phyloP scores from a whole-genome alignment of 768 basidiomycete genomes.

The Boletus rex-veris region DNA sequence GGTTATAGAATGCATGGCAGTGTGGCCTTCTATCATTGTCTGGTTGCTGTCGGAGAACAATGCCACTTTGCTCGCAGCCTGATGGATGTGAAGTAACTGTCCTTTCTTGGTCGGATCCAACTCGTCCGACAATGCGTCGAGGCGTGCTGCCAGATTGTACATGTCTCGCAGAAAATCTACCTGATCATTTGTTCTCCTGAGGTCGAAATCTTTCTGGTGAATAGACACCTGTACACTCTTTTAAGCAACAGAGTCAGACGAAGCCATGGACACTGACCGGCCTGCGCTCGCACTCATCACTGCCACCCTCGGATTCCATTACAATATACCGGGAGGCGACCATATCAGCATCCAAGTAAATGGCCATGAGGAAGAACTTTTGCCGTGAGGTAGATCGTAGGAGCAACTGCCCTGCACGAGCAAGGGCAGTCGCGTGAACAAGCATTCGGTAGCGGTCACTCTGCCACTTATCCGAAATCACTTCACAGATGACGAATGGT shows the following conservation, averaged over 20 bases:
- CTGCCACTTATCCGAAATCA: not conserved
- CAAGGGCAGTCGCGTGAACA: not conserved
- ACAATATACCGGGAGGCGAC: not conserved
- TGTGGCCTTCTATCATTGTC: too few relatives aligned
- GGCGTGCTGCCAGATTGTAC: not conserved
- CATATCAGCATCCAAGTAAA: not conserved
- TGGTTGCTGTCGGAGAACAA: too few relatives aligned
- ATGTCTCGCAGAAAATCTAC: not conserved
- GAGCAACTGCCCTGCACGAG: not conserved
- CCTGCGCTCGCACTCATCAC: not conserved
- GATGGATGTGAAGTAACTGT: too few relatives aligned
- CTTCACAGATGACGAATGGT: not conserved
- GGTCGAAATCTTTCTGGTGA: not conserved
- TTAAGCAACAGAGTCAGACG: not conserved
- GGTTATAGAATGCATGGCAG: too few relatives aligned
- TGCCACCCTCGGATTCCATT: not conserved
- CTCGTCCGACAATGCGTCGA: too few relatives aligned
- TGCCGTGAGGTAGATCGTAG: not conserved
- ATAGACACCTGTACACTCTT: not conserved
- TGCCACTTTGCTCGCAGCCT: too few relatives aligned
- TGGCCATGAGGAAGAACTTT: not conserved
- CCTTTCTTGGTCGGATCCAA: too few relatives aligned
- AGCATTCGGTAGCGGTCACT: not conserved
- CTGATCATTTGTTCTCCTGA: not conserved
- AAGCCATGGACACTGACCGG: not conserved